Evolutionary conservation across 1,284 basidiomycete species (phyloP).

Genomic region (Pisolithus thermaeus): DNA sequence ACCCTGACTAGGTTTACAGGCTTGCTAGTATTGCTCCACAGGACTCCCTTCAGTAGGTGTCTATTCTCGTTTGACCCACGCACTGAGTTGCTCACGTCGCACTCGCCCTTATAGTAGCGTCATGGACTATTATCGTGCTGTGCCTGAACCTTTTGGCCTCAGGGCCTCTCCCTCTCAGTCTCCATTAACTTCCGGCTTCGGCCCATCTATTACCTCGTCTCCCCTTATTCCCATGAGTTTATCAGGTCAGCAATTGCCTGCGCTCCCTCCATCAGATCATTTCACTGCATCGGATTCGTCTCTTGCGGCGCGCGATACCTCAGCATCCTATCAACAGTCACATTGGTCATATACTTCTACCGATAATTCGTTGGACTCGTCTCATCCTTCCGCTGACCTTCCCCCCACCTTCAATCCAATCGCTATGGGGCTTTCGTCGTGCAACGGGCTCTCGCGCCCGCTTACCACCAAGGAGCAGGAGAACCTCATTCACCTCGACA

Average conservation of each 20-base stretch:
- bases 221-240: conserved; percentile 1
- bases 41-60: neutral
- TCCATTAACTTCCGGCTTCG: conserved; percentile 2
- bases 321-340: conserved; percentile 3
- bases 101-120: neutral
- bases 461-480: conserved; percentile 61
- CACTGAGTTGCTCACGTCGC: neutral
- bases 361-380: conserved; percentile 8
- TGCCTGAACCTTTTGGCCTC: neutral
- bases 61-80: neutral
- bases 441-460: conserved; percentile 34
- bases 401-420: conserved; percentile 11
- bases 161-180: conserved; percentile 1
- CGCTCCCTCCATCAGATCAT: conserved; percentile 3
- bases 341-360: conserved; percentile 11
- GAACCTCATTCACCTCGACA: conserved; percentile 63
- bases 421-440: conserved; percentile 23
- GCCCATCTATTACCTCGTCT: conserved; percentile 1
- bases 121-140: conserved; percentile 6
- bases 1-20: no score
- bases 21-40: neutral
- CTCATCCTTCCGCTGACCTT: conserved; percentile 3
- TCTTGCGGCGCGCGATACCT: conserved; percentile 1
- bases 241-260: conserved; percentile 1
- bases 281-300: conserved; percentile 5